A percentile compares a stretch with the other conserved stretches of the same genome.
Conservation (phyloP, 257 asterid genomes). For the Linderniella brevidens region DNA sequence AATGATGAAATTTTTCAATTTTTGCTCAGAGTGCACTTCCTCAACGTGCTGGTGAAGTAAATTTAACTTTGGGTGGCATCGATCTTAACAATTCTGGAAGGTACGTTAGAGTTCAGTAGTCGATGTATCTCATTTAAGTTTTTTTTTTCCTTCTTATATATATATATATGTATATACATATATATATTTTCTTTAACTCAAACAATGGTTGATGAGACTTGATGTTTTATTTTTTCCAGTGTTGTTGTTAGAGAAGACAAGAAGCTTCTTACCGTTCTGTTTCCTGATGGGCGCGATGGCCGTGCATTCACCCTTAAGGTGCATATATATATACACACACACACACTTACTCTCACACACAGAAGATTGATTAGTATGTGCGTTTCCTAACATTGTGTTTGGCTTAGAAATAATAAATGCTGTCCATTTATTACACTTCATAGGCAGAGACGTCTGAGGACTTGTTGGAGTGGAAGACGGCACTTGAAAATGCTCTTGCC, state of each 20-base stretch:
- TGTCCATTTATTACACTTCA: slow-evolving; percentile 15
- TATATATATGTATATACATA: slow-evolving; percentile 4
- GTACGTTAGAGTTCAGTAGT: slow-evolving; percentile 15
- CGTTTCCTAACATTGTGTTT: too few relatives aligned
- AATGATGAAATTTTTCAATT: too few relatives aligned
- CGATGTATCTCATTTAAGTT: background rate
- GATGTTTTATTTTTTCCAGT: slow-evolving; percentile 30
- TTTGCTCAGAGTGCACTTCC: slow-evolving; percentile 63
- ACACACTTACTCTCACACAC: too few relatives aligned
- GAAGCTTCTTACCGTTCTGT: slow-evolving; percentile 78
- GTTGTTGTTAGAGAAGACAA: slow-evolving; percentile 99
- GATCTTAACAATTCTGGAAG: slow-evolving; percentile 97
- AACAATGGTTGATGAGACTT: slow-evolving; percentile 2
- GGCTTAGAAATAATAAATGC: background rate
- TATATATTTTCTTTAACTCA: too few relatives aligned
- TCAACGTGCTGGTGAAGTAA: slow-evolving; percentile 93
- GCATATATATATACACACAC: background rate
- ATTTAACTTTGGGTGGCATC: slow-evolving; percentile 89
- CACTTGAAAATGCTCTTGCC: slow-evolving; percentile 84
- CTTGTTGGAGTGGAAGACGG: slow-evolving; percentile 94
- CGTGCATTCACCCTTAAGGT: slow-evolving; percentile 98
- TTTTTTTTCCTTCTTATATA: slow-evolving; percentile 4
- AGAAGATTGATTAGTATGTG: too few relatives aligned
- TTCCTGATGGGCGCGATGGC: slow-evolving; percentile 99
- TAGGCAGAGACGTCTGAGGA: slow-evolving; percentile 96